A percentile compares a stretch with the other conserved stretches of the same genome.
These are phyloP conservation scores for Calocybe indica DNA, from an alignment of 768 basidiomycete genomes.

Conservation along the genomic window DNA sequence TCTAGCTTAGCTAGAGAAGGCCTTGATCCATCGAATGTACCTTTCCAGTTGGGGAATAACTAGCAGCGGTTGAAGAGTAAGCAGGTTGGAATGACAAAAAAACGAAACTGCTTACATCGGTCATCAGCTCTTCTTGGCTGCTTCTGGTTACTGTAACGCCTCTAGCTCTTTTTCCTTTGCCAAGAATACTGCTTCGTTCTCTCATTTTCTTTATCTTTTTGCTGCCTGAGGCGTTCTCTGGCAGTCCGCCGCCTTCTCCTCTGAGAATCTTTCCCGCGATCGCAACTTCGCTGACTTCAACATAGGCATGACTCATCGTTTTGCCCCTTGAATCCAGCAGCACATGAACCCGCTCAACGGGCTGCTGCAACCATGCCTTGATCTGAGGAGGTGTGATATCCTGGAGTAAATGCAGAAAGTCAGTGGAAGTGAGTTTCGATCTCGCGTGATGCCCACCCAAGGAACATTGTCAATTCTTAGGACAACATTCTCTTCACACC, in stretches of 20 bases:
- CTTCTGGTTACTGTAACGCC: conserved; percentile 82
- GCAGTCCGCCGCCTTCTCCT: conserved; percentile 33
- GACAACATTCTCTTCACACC: conserved; percentile 44
- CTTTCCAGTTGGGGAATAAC: conserved; percentile 81
- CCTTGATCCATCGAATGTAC: conserved; percentile 60
- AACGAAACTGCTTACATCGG: conserved; percentile 44
- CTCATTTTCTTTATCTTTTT: conserved; percentile 23
- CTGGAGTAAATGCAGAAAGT: conserved; percentile 26
- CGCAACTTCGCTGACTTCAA: conserved; percentile 59
- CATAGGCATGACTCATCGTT: conserved; percentile 80
- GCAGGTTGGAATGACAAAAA: not conserved
- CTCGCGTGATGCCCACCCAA: conserved; percentile 46
- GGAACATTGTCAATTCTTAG: conserved; percentile 86
- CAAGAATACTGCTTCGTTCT: conserved; percentile 63
- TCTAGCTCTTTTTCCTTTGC: conserved; percentile 70
- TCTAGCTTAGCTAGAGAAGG: conserved; percentile 65
- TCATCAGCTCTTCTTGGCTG: conserved; percentile 78
- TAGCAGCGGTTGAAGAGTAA: conserved; percentile 18
- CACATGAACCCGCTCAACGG: conserved; percentile 67
- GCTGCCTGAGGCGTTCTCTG: conserved; percentile 9
- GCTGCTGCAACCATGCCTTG: conserved; percentile 62
- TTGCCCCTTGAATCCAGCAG: conserved; percentile 79
- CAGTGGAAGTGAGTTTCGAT: not conserved
- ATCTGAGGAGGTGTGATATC: conserved; percentile 82
- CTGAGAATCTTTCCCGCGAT: conserved; percentile 65